Evolutionary conservation across 176 grass and related monocot genomes (phyloP), one percentile per base, ranked within the genome.

Genomic region (Triticum turgidum): DNA sequence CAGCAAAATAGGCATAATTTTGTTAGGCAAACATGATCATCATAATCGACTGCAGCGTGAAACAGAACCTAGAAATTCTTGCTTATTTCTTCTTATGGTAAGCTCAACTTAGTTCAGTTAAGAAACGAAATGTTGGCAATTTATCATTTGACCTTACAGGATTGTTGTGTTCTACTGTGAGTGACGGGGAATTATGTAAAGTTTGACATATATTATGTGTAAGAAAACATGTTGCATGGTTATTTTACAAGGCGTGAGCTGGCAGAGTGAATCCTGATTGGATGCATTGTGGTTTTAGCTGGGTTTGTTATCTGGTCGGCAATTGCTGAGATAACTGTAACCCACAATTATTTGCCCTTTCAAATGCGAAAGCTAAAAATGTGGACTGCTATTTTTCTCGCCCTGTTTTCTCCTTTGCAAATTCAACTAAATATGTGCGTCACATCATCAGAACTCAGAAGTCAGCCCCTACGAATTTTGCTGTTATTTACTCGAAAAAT

Each of bases 51-150:
- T 1, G 17, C 68, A 39, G 5, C 4, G 34, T 9, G 10, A 11
- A 24, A 73, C 18, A 39, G 5, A 45, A 73, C n/a, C 8, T 44
- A 74, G 22, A 61, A 45, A 7, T 75, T 41, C 42, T 42, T 44
- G 54, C 13, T 64, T 47, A 32, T 30, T 14, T 75, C 17, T 75
- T 63, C n/a, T 29, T 47, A 56, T 72, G 20, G 18, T 70, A 69
- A 69, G 69, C 44, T 24, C 49, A 69, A 82, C 49, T 73, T 83
- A 61, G n/a, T 58, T 83, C 33, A 29, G 4, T 24, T 39, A 83
- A 5, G 1, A 18, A 73, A 41, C 69, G 32, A 29, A 18, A 30
- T 71, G 51, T 72, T 4, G 4, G 14, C 13, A 73, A 70, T 58
- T 73, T 47, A 69, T 32, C 44, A 51, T 9, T 29, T 69, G 42